Conservation (phyloP, 202 grass and related monocot genomes). For the Bolboschoenoplectus hybrid region DNA sequence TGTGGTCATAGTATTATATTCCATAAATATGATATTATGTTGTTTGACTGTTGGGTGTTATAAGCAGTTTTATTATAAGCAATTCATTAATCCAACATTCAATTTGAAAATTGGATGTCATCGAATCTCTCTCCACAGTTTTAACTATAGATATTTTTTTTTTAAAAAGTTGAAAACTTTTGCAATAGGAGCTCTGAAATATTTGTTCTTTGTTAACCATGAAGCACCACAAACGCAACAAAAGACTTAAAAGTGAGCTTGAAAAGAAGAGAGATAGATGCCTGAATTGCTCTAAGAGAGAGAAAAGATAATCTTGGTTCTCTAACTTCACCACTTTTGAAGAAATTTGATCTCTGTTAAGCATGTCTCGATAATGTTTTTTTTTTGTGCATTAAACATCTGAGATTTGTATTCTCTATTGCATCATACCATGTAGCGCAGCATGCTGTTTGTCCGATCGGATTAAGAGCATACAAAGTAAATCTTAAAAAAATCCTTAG, state of each 20-base stretch:
- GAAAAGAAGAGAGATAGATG: conserved; percentile 31
- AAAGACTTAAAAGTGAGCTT: conserved; percentile 22
- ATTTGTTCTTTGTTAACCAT: background rate
- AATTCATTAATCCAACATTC: background rate
- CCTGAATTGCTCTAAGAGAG: background rate
- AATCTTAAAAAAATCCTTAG: too few species aligned
- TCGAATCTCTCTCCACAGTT: background rate
- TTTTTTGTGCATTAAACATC: background rate
- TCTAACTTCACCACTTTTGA: conserved; percentile 28
- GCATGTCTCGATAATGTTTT: conserved; percentile 1
- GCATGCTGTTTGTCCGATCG: too few species aligned
- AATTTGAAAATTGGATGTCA: background rate
- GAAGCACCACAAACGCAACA: conserved; percentile 6
- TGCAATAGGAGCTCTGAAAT: background rate
- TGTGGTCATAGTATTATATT: background rate
- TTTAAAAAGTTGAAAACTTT: background rate
- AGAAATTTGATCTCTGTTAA: background rate
- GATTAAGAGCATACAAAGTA: too few species aligned
- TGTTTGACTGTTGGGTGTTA: background rate
- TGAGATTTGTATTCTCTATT: too few species aligned
- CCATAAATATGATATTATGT: background rate
- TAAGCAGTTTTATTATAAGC: background rate
- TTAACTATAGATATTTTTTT: background rate
- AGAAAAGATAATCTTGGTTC: conserved; percentile 22
- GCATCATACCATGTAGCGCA: too few species aligned